These are phyloP conservation scores for Coemansia furcata DNA, from an alignment of 192 early-diverging fungal species.

Conservation along the genomic window DNA sequence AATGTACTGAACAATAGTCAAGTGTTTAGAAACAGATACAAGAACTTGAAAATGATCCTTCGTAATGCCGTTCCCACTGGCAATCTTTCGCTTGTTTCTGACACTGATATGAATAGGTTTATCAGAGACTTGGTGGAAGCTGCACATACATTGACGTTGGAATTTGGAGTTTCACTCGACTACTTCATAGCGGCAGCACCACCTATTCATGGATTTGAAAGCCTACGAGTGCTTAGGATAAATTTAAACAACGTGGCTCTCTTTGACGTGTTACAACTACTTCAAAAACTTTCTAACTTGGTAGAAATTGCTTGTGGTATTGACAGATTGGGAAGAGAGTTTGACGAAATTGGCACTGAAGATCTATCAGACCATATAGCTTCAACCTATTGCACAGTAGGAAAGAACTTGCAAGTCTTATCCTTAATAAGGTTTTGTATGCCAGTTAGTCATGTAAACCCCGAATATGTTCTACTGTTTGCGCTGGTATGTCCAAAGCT, in stretches of 20 bases:
- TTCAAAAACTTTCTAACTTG: neutral
- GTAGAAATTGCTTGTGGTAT: neutral
- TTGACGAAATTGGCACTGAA: neutral
- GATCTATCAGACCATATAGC: neutral
- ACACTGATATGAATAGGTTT: slow-evolving; percentile 94
- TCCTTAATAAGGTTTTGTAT: neutral
- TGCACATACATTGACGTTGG: neutral
- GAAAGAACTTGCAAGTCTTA: neutral
- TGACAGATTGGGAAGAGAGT: neutral
- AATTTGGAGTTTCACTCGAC: neutral
- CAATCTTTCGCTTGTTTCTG: slow-evolving; percentile 79
- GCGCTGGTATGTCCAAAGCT: no score
- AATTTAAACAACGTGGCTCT: neutral
- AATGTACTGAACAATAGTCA: slow-evolving; percentile 31
- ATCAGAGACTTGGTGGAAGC: slow-evolving; percentile 54
- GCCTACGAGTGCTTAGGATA: neutral
- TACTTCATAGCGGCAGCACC: neutral
- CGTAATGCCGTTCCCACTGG: neutral
- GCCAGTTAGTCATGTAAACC: neutral
- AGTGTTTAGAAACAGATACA: no score
- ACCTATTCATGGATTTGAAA: neutral
- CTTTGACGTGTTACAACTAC: neutral
- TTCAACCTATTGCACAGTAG: neutral
- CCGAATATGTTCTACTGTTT: no score
- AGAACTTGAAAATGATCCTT: slow-evolving; percentile 57